These are phyloP conservation scores for Hansenula lynferdii DNA, from an alignment of 1,139 yeast genomes.

Conservation along the genomic window DNA sequence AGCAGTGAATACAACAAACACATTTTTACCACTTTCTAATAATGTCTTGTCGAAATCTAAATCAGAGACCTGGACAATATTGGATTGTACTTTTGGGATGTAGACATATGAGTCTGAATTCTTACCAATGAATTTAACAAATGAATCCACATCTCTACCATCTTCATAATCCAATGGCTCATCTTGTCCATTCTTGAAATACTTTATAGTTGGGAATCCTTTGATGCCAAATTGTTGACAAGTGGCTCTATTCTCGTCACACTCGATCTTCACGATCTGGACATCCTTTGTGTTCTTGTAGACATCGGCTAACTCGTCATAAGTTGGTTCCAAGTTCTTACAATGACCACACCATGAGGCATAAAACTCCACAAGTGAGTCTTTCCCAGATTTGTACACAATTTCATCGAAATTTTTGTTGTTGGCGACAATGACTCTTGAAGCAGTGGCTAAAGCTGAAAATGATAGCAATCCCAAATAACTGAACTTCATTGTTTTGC, in stretches of 20 bases:
- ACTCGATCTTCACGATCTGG: conserved; percentile 82
- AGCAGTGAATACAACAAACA: conserved; percentile 91
- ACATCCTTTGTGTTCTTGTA: conserved; percentile 48
- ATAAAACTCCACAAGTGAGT: conserved; percentile 76
- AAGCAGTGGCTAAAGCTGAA: conserved; percentile 9
- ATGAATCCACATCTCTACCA: conserved; percentile 65
- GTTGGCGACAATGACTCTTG: conserved; percentile 36
- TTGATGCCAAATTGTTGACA: conserved; percentile 69
- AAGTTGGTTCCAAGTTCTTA: conserved; percentile 86
- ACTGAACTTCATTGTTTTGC: conserved; percentile 1
- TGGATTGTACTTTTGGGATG: conserved; percentile 20
- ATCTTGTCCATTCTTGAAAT: conserved; percentile 79
- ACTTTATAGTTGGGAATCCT: conserved; percentile 91
- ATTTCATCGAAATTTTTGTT: conserved; percentile 49
- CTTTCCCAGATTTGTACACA: conserved; percentile 52
- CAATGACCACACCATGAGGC: conserved; percentile 99
- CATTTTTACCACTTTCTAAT: conserved; percentile 28
- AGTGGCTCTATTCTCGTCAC: conserved; percentile 82
- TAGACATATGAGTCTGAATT: conserved; percentile 55
- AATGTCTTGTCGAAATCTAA: conserved; percentile 20
- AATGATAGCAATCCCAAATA: neutral
- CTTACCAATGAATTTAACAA: conserved; percentile 62
- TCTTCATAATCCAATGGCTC: conserved; percentile 67
- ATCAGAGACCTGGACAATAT: conserved; percentile 20
- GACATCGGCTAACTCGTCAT: conserved; percentile 76